These are phyloP conservation scores for Extremus antarcticus DNA, from an alignment of 495 filamentous ascomycete genomes.

Conservation along the genomic window DNA sequence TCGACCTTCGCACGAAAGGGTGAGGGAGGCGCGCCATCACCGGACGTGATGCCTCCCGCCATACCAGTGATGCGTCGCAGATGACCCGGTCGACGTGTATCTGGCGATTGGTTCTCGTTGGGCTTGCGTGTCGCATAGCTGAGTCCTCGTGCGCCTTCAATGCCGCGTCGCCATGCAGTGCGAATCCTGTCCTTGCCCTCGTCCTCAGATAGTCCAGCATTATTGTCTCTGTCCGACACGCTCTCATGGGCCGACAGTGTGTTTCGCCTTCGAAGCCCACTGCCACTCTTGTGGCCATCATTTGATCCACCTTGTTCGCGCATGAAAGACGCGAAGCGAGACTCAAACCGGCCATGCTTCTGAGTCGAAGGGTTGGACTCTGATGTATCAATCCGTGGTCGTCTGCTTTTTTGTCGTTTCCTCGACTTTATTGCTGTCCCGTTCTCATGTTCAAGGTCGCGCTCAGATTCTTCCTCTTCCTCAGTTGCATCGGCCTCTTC, in stretches of 20 bases:
- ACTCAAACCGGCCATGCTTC: slow-evolving; percentile 25
- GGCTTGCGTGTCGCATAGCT: slow-evolving; percentile 38
- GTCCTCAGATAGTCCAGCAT: slow-evolving; percentile 75
- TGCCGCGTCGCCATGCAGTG: slow-evolving; percentile 44
- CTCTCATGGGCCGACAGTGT: slow-evolving; percentile 49
- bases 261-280: slow-evolving; percentile 41
- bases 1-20: slow-evolving; percentile 18
- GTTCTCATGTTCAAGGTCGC: slow-evolving; percentile 12
- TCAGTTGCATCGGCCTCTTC: slow-evolving; percentile 29
- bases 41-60: slow-evolving; percentile 44
- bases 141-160: slow-evolving; percentile 45
- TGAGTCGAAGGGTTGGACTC: slow-evolving; percentile 56
- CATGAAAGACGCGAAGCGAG: slow-evolving; percentile 20
- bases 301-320: slow-evolving; percentile 21
- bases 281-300: slow-evolving; percentile 9
- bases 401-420: slow-evolving; percentile 26
- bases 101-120: slow-evolving; percentile 35
- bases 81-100: slow-evolving; percentile 56
- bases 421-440: slow-evolving; percentile 7
- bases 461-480: slow-evolving; percentile 28
- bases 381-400: slow-evolving; percentile 22
- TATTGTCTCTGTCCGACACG: slow-evolving; percentile 51
- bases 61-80: slow-evolving; percentile 67
- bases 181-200: slow-evolving; percentile 69
- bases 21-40: slow-evolving; percentile 14